Evolutionary conservation across 176 grass and related monocot species (phyloP), one percentile per base, ranked within the genome.

Genomic region (Olyra latifolia): DNA sequence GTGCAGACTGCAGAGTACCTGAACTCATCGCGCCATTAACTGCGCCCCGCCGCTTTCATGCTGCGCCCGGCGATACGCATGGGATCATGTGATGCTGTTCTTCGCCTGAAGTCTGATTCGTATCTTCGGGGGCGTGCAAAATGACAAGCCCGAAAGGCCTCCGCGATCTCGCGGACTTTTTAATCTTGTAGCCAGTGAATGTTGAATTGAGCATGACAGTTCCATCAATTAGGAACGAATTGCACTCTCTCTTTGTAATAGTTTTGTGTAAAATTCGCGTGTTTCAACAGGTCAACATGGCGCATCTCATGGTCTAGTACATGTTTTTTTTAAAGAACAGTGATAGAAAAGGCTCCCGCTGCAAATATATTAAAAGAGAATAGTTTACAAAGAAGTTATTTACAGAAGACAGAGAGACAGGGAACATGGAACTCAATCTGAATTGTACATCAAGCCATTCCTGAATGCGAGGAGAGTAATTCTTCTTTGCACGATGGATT

Each of bases 61-160:
- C 20, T 70, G 82, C 62, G 25, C 39, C 15, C 7, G 62, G 35
- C 16, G 53, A 23, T n/a, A 64, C 79, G 46, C 66, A 65, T 65
- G 57, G 66, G 74, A 89, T 89, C 87, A 89, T 70, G 82, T 85
- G 76, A 84, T 11, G 35, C 10, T 42, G 12, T 29, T 55, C 81
- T 69, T 80, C 19, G 15, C 15, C 9, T 67, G 29, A 46, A 53
- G 68, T 64, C 58, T 28, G 60, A 48, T 80, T 84, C 45, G 76
- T 7, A 23, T 78, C 20, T 66, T 47, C 1, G 2, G 65, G 79
- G 66, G 60, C 68, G 48, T 61, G 75, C 86, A 73, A 44, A 50
- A 27, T 28, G 42, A 24, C 8, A 5, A 13, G 29, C 58, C 80
- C 41, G 5, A 74, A 74, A 84, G 69, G 43, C 9, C 10, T 47